A percentile compares a stretch with the other conserved stretches of the same genome.
Evolutionary conservation across 441 rosid species (phyloP).

Genomic region (Brassica balearica): DNA sequence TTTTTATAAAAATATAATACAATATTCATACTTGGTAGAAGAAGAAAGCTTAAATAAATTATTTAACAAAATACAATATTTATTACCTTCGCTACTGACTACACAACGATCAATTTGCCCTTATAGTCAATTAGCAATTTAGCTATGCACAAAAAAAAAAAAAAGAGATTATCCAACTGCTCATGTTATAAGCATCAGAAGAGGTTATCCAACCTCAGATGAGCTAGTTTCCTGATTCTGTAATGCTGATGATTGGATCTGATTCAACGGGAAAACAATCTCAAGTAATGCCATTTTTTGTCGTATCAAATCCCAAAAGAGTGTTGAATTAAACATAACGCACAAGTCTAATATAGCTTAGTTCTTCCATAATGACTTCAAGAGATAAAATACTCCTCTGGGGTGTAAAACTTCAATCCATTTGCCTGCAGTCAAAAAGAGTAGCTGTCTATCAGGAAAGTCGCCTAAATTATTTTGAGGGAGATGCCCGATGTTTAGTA

Average conservation of each 20-base stretch:
- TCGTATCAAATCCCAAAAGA: constrained; percentile 14
- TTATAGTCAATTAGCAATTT: no score
- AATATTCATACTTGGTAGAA: no score
- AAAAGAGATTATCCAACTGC: no score
- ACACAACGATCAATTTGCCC: no score
- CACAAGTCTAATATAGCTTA: neutral
- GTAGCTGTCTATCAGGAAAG: constrained; percentile 34
- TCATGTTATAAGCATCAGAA: no score
- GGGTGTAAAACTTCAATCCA: constrained; percentile 78
- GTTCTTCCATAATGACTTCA: constrained; percentile 10
- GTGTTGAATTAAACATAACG: neutral
- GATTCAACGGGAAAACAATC: neutral
- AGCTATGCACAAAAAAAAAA: no score
- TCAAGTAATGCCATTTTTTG: neutral
- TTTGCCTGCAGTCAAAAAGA: constrained; percentile 60
- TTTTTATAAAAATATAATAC: no score
- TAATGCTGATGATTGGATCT: constrained; percentile 1
- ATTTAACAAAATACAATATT: no score
- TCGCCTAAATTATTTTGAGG: neutral
- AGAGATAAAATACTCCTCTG: constrained; percentile 73
- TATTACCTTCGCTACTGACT: no score
- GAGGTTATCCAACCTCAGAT: neutral
- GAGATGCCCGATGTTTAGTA: neutral
- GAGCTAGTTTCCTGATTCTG: neutral
- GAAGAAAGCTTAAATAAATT: no score